phyloP scores from a whole-genome alignment of 225 moss, liverwort and hornwort genomes.

The Physcomitrium patens region DNA sequence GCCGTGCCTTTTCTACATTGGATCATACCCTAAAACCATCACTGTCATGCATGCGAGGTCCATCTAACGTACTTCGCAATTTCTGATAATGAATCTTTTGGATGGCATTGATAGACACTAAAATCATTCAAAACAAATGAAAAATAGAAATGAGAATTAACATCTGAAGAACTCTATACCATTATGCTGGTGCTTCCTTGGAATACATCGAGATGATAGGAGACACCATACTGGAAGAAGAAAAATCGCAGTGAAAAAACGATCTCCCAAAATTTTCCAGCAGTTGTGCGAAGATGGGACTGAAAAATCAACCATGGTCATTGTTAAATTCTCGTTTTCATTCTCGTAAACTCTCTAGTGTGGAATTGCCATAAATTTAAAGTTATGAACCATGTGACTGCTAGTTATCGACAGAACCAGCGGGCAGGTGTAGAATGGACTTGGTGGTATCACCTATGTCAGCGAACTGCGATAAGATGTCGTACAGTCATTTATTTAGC shows the following conservation, averaged over 20 bases:
- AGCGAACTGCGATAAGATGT: conserved; percentile 13
- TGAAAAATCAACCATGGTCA: conserved; percentile 38
- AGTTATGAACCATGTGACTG: not conserved
- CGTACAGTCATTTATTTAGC: not conserved
- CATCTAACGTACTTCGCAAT: not conserved
- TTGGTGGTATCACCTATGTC: not conserved
- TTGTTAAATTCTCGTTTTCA: no score
- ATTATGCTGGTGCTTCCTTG: conserved; percentile 62
- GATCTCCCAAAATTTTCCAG: conserved; percentile 88
- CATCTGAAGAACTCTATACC: conserved; percentile 48
- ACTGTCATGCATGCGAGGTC: conserved; percentile 6
- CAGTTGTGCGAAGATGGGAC: conserved; percentile 70
- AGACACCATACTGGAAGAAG: conserved; percentile 97
- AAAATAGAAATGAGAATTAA: not conserved
- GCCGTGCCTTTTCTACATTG: not conserved
- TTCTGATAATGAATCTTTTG: not conserved
- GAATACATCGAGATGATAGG: conserved; percentile 74
- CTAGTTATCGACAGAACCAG: no score
- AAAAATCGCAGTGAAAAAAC: conserved; percentile 90
- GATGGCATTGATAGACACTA: no score
- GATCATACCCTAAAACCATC: conserved; percentile 1
- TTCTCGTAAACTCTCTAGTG: not conserved
- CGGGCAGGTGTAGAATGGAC: no score
- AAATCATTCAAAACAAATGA: no score
- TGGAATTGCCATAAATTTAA: conserved; percentile 3